Base-by-base conservation (phyloP, 2,329 filamentous ascomycete species). In the Chrysoporthe cubensis region DNA sequence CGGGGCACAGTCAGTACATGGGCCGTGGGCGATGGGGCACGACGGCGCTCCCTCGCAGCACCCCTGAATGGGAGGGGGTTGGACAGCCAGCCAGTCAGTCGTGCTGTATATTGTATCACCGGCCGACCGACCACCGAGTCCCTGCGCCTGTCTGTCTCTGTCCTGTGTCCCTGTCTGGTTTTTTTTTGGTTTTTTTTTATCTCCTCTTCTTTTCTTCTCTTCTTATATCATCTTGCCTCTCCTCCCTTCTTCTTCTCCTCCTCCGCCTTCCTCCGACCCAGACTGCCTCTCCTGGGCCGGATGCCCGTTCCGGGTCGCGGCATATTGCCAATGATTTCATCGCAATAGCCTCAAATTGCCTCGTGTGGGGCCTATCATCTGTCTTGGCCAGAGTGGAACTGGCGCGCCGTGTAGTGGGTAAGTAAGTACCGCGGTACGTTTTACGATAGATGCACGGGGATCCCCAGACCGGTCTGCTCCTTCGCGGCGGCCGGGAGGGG, bases 251-350 rank as follows among this genome's bases (percentile, higher is more conserved):
- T 11, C 21, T 4, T 54, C 6, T 11, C 1, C 13, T 16, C 50
- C 21, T 14, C 50, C 16, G 9, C 50, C 26, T 52, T 8, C 9
- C 44, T 46, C 3, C 14, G 26, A 26, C 26, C 26, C 26, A 26
- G 26, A 26, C 26, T 26, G 26, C 26, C 26, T 26, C 26, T 26
- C 26, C 26, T 26, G 26, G 26, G 26, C 26, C 26, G 26, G 26
- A 26, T 26, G 26, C 26, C 13, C n/a, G 16, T 32, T 16, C 18
- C 57, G 13, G 44, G 40, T n/a, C 34, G 26, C 21, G 26, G 50
- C 50, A 54, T 54, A 54, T 54, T 54, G 50, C 50, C 21, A 54
- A 54, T 54, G 50, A 54, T 54, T 26, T 32, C 50, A 26, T 54
- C 50, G 50, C 50, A 54, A 54, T 54, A 54, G 50, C 50, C 50